Percentiles rank a stretch among this genome's conserved stretches.
phyloP scores from a whole-genome alignment of 2,329 filamentous ascomycete genomes.

The Cordyceps pruinosa region DNA sequence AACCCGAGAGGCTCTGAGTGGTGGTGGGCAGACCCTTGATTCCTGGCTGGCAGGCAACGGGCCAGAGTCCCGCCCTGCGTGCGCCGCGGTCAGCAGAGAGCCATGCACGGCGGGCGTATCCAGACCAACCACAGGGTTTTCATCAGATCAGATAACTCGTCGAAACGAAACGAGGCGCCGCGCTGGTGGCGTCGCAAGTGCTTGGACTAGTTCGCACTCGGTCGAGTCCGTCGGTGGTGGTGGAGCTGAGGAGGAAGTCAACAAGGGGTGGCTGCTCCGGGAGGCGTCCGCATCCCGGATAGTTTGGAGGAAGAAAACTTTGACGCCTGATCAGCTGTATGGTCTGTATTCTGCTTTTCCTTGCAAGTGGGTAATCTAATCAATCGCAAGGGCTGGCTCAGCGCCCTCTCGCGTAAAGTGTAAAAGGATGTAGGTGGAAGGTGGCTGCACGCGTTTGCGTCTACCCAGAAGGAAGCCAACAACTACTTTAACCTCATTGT shows the following conservation, averaged over 20 bases:
- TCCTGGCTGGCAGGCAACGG: no score
- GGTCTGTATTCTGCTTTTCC: neutral
- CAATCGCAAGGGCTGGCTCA: slow-evolving; percentile 2
- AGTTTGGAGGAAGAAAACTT: neutral
- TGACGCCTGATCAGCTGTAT: neutral
- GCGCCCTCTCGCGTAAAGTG: neutral
- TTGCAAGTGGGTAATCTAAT: slow-evolving; percentile 9
- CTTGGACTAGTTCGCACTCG: neutral
- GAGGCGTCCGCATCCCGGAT: no score
- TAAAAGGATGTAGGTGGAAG: neutral
- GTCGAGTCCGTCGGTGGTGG: neutral
- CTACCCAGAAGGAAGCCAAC: neutral
- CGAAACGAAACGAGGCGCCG: slow-evolving; percentile 2
- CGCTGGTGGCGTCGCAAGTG: neutral
- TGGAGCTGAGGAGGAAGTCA: no score
- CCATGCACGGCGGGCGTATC: no score
- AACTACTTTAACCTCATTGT: neutral
- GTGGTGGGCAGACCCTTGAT: neutral
- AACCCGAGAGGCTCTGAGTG: neutral
- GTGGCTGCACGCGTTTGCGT: neutral
- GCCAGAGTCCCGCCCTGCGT: no score
- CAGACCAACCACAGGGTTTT: no score
- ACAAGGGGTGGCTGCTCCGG: neutral
- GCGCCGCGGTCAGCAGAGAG: no score
- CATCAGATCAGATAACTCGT: slow-evolving; percentile 10